Evolutionary conservation across 2,329 filamentous ascomycete species (phyloP), one percentile per base, ranked within the genome.

Genomic region (Colletotrichum trifolii): DNA sequence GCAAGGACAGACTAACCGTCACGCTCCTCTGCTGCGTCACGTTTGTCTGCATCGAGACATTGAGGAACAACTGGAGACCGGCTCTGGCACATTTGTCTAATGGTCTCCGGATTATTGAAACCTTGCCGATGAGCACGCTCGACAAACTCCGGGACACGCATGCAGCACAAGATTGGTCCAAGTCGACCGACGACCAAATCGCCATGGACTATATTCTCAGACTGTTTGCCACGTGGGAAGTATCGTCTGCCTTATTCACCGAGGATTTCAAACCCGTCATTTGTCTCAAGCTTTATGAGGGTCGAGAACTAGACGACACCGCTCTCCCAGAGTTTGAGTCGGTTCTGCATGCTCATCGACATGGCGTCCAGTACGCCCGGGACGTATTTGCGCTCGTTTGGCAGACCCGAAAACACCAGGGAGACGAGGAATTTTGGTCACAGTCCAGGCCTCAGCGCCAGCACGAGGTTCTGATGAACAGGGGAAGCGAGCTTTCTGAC

Each of bases 21-120:
- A 71, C 72, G 15, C 71, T 77, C 6, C 68, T 77, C 39, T 75
- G 74, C 68, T 76, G 75, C 67, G 68, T 74, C 4, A 66, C 72
- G 3, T 77, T 76, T 54, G 71, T 75, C 34, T 75, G 70, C 54
- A 71, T 75, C 46, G 74, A 76, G 67, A 70, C 70, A 8, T 61
- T 76, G 43, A 71, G 72, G 5, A 68, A 69, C 12, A 71, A 73
- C 52, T 70, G 71, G 64, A 60, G 64, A 1, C 70, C 68, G 2
- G 72, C 71, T 9, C 64, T 75, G 36, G 68, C 69, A 4, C 75
- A 77, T 55, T 67, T 76, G 34, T 65, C 68, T 1, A 73, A 74
- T 50, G 75, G 75, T 15, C 63, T 74, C n/a, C 71, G 70, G 15
- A 72, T 77, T 38, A 73, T 77, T 64, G 67, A 70, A 15, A 72